Conservation (phyloP, 768 basidiomycete genomes). For the Rhodocollybia butyracea region DNA sequence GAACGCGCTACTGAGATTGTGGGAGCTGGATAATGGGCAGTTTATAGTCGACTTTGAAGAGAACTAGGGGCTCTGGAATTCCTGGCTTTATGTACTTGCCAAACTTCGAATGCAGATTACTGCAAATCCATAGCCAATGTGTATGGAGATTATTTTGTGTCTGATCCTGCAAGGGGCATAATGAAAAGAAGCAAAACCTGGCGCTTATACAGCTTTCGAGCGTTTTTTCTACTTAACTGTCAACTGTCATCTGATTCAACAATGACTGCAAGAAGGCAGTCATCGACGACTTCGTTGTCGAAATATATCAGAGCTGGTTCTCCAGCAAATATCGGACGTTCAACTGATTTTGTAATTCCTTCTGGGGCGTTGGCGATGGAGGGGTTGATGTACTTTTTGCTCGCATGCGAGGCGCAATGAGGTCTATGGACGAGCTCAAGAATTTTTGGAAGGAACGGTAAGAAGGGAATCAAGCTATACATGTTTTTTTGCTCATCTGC, state of each 20-base stretch:
- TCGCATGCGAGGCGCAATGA: constrained; percentile 78
- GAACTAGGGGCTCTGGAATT: too few species aligned
- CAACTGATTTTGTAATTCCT: constrained; percentile 94
- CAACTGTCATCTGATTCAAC: constrained; percentile 1
- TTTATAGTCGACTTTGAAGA: too few species aligned
- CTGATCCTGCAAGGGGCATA: too few species aligned
- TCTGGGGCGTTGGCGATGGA: constrained; percentile 87
- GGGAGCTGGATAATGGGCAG: too few species aligned
- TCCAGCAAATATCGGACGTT: constrained; percentile 40
- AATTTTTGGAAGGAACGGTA: constrained; percentile 95
- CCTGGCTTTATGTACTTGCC: too few species aligned
- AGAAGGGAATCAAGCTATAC: constrained; percentile 17
- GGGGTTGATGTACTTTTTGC: constrained; percentile 91
- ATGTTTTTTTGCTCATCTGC: not conserved
- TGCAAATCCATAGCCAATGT: too few species aligned
- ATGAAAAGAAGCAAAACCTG: not conserved
- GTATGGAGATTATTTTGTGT: too few species aligned
- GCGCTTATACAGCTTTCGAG: not conserved
- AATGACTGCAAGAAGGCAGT: constrained; percentile 72
- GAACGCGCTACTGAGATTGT: too few species aligned
- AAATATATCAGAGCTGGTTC: constrained; percentile 61
- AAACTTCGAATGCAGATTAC: too few species aligned
- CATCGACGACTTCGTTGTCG: constrained; percentile 79
- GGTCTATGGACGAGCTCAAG: constrained; percentile 86
- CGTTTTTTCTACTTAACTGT: too few species aligned